Base-by-base conservation (phyloP, 176 grass and related monocot species). In the Rhipidocladum racemiflorum region DNA sequence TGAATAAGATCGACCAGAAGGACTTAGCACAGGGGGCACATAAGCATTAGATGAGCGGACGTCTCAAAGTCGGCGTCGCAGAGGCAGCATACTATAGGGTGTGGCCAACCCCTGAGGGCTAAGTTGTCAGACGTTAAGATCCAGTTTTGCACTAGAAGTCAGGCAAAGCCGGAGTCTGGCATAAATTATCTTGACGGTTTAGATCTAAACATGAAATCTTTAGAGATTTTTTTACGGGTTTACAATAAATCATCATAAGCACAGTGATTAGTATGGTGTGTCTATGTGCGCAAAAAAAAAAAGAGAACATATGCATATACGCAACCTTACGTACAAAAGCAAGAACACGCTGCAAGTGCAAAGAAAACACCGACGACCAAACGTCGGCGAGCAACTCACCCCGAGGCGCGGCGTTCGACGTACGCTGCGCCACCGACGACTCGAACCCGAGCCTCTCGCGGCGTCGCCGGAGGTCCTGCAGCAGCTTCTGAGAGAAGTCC, bases 401-500 rank as follows among this genome's bases (percentile, higher is more conserved):
- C 25, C 84, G 45, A 72, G 86, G 14, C 20, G 65, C 48, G 13
- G 61, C 39, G 38, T 27, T 84, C 36, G 70, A 35, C 10, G 84
- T 16, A 49, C 65, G 84, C 56, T 84, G 53, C 35, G 48, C 29
- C 50, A 72, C 38, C 16, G 65, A 5, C 10, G 44, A 87, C n/a
- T 88, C 59, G 9, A 84, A 91, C 20, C 96, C 93, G 63, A 99
- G 88, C 80, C 76, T 88, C 80, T 99, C 87, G 81, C 94, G 90
- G 68, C 96, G 87, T 0, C 76, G 65, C 70, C 93, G 87, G 77
- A 99, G 89, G 87, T 99, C 96, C 61, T 79, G 87, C 62, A 99
- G 78, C 82, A 99, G 68, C 73, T 99, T 99, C 87, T 99, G 93
- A 6, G 96, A 66, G 45, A 99, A 99, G 82, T 99, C 96, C 3